Percentiles rank a stretch among this genome's conserved stretches.
Conservation (phyloP, 164 flowering plant species). For the Kingdonia uniflora region DNA sequence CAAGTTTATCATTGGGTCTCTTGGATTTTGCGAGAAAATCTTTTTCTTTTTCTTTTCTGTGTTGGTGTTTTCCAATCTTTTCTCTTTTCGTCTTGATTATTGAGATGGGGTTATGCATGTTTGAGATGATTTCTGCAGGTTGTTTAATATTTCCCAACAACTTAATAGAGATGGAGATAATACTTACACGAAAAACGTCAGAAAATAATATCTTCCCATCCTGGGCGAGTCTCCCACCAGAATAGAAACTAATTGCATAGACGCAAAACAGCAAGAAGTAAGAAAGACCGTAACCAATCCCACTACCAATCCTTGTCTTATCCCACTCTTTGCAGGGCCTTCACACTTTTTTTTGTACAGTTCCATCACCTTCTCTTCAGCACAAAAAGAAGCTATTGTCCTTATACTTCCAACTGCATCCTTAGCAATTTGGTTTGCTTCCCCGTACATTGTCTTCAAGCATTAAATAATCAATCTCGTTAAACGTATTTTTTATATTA, state of each 20-base stretch:
- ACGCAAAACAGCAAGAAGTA: constrained; percentile 16
- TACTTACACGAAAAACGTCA: constrained; percentile 19
- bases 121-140: neutral
- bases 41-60: no score
- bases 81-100: neutral
- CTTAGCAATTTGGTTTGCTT: constrained; percentile 22
- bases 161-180: neutral
- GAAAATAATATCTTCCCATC: constrained; percentile 17
- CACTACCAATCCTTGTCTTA: constrained; percentile 19
- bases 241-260: constrained; percentile 21
- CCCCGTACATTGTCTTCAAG: constrained; percentile 18
- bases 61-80: neutral
- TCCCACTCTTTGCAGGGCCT: constrained; percentile 16
- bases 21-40: no score
- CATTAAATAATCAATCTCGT: neutral
- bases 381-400: constrained; percentile 22
- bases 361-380: constrained; percentile 22
- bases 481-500: neutral
- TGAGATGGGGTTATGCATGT: no score
- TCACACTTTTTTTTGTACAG: constrained; percentile 19
- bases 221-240: constrained; percentile 18
- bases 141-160: neutral
- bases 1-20: no score
- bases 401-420: constrained; percentile 23
- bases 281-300: constrained; percentile 17